Conservation (phyloP, 2,329 filamentous ascomycete genomes). For the Neofusicoccum umdonicola region DNA sequence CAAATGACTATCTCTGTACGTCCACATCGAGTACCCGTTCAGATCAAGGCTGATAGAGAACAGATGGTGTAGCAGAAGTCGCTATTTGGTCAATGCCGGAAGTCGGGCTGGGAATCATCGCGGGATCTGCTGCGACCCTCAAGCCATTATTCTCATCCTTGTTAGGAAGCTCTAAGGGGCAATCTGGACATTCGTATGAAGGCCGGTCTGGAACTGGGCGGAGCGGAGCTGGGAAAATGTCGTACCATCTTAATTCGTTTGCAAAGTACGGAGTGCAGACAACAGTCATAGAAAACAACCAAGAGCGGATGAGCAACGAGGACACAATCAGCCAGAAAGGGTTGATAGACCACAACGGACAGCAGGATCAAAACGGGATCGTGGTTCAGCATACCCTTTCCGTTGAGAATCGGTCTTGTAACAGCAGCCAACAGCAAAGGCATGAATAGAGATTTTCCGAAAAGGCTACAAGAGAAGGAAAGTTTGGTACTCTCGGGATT, state of each 20-base stretch:
- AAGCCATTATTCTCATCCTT: slow-evolving; percentile 1
- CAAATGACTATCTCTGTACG: background rate
- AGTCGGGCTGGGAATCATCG: background rate
- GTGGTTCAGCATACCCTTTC: background rate
- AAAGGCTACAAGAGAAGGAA: too few relatives aligned
- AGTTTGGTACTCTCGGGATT: background rate
- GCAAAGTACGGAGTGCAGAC: background rate
- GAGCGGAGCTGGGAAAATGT: background rate
- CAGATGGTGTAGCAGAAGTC: background rate
- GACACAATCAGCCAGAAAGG: slow-evolving; percentile 1
- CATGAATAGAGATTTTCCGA: too few relatives aligned
- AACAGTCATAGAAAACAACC: background rate
- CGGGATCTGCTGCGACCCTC: background rate
- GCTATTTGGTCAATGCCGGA: background rate
- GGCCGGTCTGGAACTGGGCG: background rate
- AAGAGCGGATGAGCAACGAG: background rate
- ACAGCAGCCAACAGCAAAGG: too few relatives aligned
- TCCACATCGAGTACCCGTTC: background rate
- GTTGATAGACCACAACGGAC: background rate
- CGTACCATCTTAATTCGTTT: background rate
- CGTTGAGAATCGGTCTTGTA: background rate
- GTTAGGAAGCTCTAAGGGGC: background rate
- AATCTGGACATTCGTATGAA: background rate
- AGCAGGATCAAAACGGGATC: background rate
- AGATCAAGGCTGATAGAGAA: background rate